Conservation (phyloP, 108 stramenopile genomes). For the Cyclostephanos invisitatus region DNA sequence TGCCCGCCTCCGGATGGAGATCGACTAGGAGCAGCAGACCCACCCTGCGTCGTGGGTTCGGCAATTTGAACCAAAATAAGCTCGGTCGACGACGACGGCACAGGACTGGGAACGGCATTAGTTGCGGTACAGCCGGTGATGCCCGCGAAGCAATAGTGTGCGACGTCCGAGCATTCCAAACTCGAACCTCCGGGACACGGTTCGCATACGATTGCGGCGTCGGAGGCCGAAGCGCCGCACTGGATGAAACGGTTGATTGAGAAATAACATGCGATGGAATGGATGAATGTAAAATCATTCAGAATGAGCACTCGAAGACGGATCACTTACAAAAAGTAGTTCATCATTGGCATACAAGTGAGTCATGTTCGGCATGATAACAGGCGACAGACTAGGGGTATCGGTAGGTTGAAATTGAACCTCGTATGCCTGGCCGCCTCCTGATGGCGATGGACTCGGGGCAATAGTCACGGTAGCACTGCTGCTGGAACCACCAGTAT, state of each 20-base stretch:
- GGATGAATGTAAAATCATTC: background rate
- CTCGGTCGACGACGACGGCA: background rate
- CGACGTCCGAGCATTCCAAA: conserved; percentile 31
- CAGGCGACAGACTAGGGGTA: too few species aligned
- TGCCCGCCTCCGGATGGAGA: background rate
- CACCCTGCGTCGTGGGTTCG: background rate
- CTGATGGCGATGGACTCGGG: too few species aligned
- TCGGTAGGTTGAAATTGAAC: too few species aligned
- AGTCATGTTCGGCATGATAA: conserved; percentile 24
- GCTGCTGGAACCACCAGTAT: background rate
- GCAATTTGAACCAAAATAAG: background rate
- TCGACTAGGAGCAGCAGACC: background rate
- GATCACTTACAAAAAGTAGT: conserved; percentile 37
- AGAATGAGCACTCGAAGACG: background rate
- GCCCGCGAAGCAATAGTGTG: conserved; percentile 45
- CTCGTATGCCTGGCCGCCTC: too few species aligned
- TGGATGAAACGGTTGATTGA: background rate
- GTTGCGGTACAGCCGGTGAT: conserved; percentile 33
- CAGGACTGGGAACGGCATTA: background rate
- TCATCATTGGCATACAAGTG: conserved; percentile 37
- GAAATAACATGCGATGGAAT: too few species aligned
- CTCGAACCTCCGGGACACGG: conserved; percentile 42
- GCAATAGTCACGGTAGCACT: too few species aligned
- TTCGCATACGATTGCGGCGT: conserved; percentile 30
- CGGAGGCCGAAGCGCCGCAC: conserved; percentile 35